Evolutionary conservation across 805 yeast species (phyloP), one percentile per base, ranked within the genome.

Genomic region (Yarrowia sp.): DNA sequence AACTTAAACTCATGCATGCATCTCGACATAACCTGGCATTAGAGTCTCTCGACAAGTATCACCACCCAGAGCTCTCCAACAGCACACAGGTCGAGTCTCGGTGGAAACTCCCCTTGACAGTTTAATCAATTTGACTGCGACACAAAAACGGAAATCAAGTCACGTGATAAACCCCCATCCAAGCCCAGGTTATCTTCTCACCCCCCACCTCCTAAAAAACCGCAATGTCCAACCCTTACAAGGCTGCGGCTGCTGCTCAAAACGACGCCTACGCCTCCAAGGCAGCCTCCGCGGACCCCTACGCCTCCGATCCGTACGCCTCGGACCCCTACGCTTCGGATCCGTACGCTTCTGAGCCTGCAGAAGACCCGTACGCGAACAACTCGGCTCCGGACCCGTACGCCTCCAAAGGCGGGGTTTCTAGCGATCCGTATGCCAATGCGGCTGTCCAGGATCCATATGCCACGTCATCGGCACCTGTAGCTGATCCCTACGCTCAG

Each of bases 161-260:
- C 50, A 48, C 52, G 52, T 22, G 36, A 46, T 36, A 9, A n/a
- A n/a, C n/a, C n/a, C n/a, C n/a, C n/a, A n/a, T n/a, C n/a, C n/a
- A n/a, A 12, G 5, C 55, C 32, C 32, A 26, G 32, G 32, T 26
- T 26, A 26, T 26, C 32, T 26, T 5, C 32, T 5, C 5, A 3
- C 8, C 40, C 12, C 40, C 10, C 40, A 38, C 10, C 40, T 38
- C 14, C 22, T 11, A 15, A 26, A 41, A 41, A 19, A 26, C 63
- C 45, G 32, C 43, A 16, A 63, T 63, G 67, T 63, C 67, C 46
- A 63, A 63, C 26, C 67, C 67, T 26, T 63, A 63, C 56, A 63
- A 63, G 56, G 67, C 56, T n/a, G 67, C 67, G 38, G 67, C 67
- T 3, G 65, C 65, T 16, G 67, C 67, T 14, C 67, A 63, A 14